These are phyloP conservation scores for Cladophialophora immunda DNA, from an alignment of 2,329 filamentous ascomycete genomes.

Conservation along the genomic window DNA sequence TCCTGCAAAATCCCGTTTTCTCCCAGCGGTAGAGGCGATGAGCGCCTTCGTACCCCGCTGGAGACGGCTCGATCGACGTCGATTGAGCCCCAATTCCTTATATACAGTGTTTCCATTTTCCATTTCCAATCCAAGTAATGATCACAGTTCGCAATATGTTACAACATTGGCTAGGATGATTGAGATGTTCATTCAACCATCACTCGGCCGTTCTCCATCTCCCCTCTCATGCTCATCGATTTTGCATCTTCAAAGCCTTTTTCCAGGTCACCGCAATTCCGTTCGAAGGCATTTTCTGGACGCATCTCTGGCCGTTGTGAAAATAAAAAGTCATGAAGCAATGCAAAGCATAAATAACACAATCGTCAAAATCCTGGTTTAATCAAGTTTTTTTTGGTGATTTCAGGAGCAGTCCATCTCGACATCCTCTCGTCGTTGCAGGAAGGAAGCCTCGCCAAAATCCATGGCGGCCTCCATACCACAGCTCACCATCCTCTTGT, in stretches of 20 bases:
- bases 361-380: slow-evolving; percentile 20
- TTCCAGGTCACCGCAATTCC: slow-evolving; percentile 20
- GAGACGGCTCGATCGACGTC: neutral
- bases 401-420: slow-evolving; percentile 48
- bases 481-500: slow-evolving; percentile 45
- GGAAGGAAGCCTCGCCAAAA: slow-evolving; percentile 57
- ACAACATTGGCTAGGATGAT: slow-evolving; percentile 9
- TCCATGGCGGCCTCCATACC: slow-evolving; percentile 47
- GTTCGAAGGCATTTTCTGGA: slow-evolving; percentile 2
- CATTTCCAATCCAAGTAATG: slow-evolving; percentile 9
- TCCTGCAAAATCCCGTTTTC: slow-evolving; percentile 10
- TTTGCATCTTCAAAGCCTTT: slow-evolving; percentile 10
- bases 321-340: slow-evolving; percentile 27
- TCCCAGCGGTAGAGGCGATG: neutral
- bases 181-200: neutral
- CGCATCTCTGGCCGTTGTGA: neutral
- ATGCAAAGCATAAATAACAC: slow-evolving; percentile 27
- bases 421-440: slow-evolving; percentile 53
- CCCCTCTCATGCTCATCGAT: neutral
- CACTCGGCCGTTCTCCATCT: neutral
- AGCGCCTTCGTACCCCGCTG: neutral
- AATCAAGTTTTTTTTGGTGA: neutral
- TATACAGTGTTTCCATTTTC: slow-evolving; percentile 18
- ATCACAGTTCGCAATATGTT: slow-evolving; percentile 15
- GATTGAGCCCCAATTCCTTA: neutral